Evolutionary conservation across 2,329 filamentous ascomycete species (phyloP).

Genomic region (Cryphonectria japonica): DNA sequence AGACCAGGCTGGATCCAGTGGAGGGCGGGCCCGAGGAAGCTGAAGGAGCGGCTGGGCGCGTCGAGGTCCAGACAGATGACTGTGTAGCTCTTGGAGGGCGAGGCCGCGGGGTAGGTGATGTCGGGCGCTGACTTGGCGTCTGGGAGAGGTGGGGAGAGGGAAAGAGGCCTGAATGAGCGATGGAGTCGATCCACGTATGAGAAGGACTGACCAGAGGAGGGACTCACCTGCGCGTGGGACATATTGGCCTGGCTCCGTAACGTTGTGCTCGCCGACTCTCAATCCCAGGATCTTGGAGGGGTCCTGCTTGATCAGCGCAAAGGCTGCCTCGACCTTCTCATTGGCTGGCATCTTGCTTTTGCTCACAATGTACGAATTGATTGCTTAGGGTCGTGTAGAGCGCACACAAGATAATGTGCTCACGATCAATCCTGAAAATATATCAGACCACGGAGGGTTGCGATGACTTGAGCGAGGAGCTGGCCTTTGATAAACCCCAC

Average conservation of each 20-base stretch:
- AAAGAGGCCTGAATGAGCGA: background rate
- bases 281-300: conserved; percentile 25
- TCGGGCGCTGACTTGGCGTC: conserved; percentile 18
- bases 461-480: no score
- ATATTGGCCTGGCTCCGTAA: conserved; percentile 19
- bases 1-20: conserved; percentile 52
- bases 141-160: background rate
- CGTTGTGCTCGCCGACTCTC: conserved; percentile 18
- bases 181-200: background rate
- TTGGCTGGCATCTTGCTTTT: conserved; percentile 21
- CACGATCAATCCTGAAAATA: no score
- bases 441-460: no score
- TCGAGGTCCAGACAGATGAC: conserved; percentile 51
- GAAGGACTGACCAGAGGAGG: background rate
- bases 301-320: conserved; percentile 19
- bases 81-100: conserved; percentile 40
- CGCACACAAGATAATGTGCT: no score
- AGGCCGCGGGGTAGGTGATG: conserved; percentile 14
- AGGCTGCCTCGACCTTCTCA: conserved; percentile 16
- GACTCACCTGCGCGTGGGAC: conserved; percentile 21
- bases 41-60: conserved; percentile 48
- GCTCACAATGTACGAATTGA: background rate
- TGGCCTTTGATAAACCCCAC: no score
- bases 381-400: background rate
- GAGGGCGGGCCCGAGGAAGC: conserved; percentile 48